Base-by-base conservation (phyloP, 2,329 filamentous ascomycete species). In the Aurifilum marmelostoma region DNA sequence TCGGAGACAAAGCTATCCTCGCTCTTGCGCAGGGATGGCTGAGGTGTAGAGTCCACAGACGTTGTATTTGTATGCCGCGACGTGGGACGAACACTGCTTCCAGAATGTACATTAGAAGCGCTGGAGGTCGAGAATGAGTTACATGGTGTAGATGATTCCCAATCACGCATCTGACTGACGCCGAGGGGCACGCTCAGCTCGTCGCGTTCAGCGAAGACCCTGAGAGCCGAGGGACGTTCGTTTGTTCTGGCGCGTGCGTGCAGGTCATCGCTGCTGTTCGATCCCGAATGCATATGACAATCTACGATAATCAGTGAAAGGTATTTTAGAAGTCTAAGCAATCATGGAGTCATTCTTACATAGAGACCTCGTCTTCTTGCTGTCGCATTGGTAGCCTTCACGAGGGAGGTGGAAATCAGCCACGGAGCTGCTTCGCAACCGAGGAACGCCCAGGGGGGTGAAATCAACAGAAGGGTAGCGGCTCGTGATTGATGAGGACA, bases 61-160 rank as follows among this genome's bases (percentile, higher is more conserved):
- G 83, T 85, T 37, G 79, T 80, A 11, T 80, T 78, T 0, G 83
- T 84, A 67, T 83, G 81, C 32, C 77, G 79, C 2, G 83, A 84
- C 37, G 77, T 77, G 0, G 82, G 80, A 1, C 80, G 76, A 3
- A 70, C 74, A 39, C 64, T 60, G 6, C 60, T 67, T 21, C 47
- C 43, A 5, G 69, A 69, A n/a, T 79, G 80, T 4, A 76, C 75
- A 60, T 80, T 81, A 18, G 82, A 60, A 18, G 29, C 83, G 66
- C 80, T 80, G 32, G 76, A 73, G 63, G 79, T 82, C 4, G 81
- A 82, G 18, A 41, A 43, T 9, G 75, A 79, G 62, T 78, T 80
- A 3, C 82, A 81, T 11, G 80, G 76, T 0, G 82, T 83, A 1
- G 81, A 80, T 12, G 81, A 74, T 5, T 83, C 84, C 76, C 77